Percentiles rank a stretch among this genome's conserved stretches.
Conservation (phyloP, 2,329 filamentous ascomycete genomes). For the Alternaria ethzedia region DNA sequence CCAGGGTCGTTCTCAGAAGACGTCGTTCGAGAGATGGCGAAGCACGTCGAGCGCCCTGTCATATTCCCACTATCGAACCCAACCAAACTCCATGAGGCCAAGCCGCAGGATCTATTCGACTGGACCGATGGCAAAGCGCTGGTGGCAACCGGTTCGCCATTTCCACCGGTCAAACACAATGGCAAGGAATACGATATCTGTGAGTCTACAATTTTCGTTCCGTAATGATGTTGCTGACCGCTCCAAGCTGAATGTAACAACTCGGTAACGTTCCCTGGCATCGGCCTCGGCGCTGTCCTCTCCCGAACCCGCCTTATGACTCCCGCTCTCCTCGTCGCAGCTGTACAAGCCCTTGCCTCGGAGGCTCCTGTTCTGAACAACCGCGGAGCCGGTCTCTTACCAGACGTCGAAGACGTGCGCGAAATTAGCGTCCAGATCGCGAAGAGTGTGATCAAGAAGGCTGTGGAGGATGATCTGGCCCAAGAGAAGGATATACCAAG, state of each 20-base stretch:
- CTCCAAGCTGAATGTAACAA: slow-evolving; percentile 83
- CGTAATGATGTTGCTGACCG: slow-evolving; percentile 9
- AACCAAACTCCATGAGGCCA: slow-evolving; percentile 81
- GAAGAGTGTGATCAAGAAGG: slow-evolving; percentile 73
- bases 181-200: slow-evolving; percentile 62
- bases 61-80: slow-evolving; percentile 89
- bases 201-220: slow-evolving; percentile 35
- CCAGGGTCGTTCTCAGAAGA: slow-evolving; percentile 78
- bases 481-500: slow-evolving; percentile 70
- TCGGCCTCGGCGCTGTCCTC: slow-evolving; percentile 80
- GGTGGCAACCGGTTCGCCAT: slow-evolving; percentile 84
- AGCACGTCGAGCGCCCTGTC: slow-evolving; percentile 76
- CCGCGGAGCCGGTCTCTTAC: slow-evolving; percentile 68
- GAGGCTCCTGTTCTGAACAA: slow-evolving; percentile 74
- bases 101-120: slow-evolving; percentile 73
- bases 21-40: slow-evolving; percentile 76
- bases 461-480: slow-evolving; percentile 72
- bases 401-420: slow-evolving; percentile 76
- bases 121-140: slow-evolving; percentile 82
- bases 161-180: slow-evolving; percentile 71
- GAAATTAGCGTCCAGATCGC: slow-evolving; percentile 81
- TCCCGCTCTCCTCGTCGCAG: slow-evolving; percentile 81
- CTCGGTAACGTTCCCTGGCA: slow-evolving; percentile 82
- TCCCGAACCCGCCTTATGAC: slow-evolving; percentile 71
- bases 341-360: slow-evolving; percentile 73